Evolutionary conservation across 768 basidiomycete species (phyloP), one percentile per base, ranked within the genome.

Genomic region (Phaeotremella fagi): DNA sequence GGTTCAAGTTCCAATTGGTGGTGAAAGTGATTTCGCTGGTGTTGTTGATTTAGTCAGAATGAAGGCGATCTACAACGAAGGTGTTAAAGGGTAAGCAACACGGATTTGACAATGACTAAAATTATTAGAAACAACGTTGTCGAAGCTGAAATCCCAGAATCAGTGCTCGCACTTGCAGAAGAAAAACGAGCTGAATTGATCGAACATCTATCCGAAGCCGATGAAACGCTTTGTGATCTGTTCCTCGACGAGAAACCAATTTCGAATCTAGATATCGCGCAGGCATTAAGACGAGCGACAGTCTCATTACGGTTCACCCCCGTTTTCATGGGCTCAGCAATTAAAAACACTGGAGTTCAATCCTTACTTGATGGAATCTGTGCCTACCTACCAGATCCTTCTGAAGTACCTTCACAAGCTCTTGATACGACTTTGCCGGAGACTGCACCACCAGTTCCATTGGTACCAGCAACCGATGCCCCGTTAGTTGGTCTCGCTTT

Each of bases 261-360:
- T 18, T 81, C 79, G 50, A 81, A 83, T 50, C 72, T 75, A 25
- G 87, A 92, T 72, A 82, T 99, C 35, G 83, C 83, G 3, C 80
- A 79, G 25, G 94, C 92, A 16, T 85, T 99, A 62, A 84, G 91
- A 18, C 88, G 95, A 29, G 82, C 90, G 2, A 98, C 95, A 1
- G 81, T 90, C 64, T 77, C 80, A 11, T 83, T 90, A 67, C 90
- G 87, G 60, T 98, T 99, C 77, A 87, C 90, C 0, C 95, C 95
- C 1, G 95, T 99, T 48, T 95, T 97, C 77, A 78, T 97, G 55
- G 95, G 95, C 35, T 94, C 91, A 4, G 95, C 95, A 0, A 86
- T 98, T 68, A 97, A 95, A 79, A 99, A 99, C 75, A 92, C 90
- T 6, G 90, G 83, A 33, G 86, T 99, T 4, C 95, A 99, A 70